Conservation (phyloP, 139 green algal genomes). For the Desmodesmus armatus region DNA sequence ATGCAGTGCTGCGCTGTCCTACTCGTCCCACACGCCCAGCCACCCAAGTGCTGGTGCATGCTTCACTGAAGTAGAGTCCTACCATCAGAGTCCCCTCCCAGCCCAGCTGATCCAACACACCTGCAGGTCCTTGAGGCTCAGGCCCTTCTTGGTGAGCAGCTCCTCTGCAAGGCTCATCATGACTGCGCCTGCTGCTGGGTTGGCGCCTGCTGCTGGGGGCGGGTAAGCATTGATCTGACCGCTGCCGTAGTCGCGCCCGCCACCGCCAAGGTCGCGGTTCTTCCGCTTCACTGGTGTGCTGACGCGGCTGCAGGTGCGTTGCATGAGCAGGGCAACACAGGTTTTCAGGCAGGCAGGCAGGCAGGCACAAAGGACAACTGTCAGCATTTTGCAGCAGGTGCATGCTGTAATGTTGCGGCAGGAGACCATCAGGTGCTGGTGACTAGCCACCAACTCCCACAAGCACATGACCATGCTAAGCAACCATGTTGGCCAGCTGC, state of each 20-base stretch:
- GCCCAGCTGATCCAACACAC: too few relatives aligned
- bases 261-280: slow-evolving; percentile 10
- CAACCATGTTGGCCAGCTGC: too few relatives aligned
- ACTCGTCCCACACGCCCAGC: too few relatives aligned
- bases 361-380: neutral
- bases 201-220: slow-evolving; percentile 1
- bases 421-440: neutral
- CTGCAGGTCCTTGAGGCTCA: slow-evolving; percentile 48
- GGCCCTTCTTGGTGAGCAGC: slow-evolving; percentile 51
- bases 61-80: too few relatives aligned
- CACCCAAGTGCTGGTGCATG: too few relatives aligned
- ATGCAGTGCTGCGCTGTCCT: too few relatives aligned
- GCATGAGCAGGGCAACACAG: neutral
- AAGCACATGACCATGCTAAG: too few relatives aligned
- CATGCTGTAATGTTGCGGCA: neutral
- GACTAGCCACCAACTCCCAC: too few relatives aligned
- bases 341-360: neutral
- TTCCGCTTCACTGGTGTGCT: slow-evolving; percentile 48
- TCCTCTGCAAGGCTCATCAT: slow-evolving; percentile 52
- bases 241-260: slow-evolving; percentile 36
- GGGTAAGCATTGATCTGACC: slow-evolving; percentile 52
- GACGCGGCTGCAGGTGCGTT: slow-evolving; percentile 23
- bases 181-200: slow-evolving; percentile 28
- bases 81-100: too few relatives aligned
- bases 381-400: neutral